These are phyloP conservation scores for Fraxinus baroniana DNA, from an alignment of 305 asterid genomes.

Conservation along the genomic window DNA sequence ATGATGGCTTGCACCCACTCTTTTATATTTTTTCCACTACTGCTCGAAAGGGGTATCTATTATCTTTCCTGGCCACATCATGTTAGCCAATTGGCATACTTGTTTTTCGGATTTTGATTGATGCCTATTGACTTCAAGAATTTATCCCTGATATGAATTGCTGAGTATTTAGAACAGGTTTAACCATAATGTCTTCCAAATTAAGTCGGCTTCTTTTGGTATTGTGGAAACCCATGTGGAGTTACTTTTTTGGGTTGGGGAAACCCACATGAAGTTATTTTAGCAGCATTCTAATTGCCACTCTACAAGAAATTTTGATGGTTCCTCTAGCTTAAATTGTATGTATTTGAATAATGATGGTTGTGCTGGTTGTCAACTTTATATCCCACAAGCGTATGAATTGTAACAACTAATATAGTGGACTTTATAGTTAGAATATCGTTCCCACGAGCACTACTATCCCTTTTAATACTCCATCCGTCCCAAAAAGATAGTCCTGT, in stretches of 20 bases:
- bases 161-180: neutral
- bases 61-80: neutral
- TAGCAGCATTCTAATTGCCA: neutral
- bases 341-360: no score
- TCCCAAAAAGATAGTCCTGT: no score
- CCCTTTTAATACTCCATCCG: no score
- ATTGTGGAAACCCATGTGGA: no score
- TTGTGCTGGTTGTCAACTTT: no score
- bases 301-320: neutral
- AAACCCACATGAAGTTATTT: neutral
- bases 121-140: neutral
- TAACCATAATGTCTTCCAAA: neutral
- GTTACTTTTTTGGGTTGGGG: no score
- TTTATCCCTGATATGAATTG: neutral
- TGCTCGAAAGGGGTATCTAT: neutral
- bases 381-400: no score
- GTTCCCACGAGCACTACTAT: no score
- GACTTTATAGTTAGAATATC: no score
- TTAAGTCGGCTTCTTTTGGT: neutral
- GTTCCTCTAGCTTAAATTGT: neutral
- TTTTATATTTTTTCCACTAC: no score
- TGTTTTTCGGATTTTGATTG: neutral
- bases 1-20: neutral
- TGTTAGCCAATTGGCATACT: neutral
- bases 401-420: no score